These are phyloP conservation scores for Cardamine chenopodiifolia DNA, from an alignment of 345 rosid species.

Conservation along the genomic window DNA sequence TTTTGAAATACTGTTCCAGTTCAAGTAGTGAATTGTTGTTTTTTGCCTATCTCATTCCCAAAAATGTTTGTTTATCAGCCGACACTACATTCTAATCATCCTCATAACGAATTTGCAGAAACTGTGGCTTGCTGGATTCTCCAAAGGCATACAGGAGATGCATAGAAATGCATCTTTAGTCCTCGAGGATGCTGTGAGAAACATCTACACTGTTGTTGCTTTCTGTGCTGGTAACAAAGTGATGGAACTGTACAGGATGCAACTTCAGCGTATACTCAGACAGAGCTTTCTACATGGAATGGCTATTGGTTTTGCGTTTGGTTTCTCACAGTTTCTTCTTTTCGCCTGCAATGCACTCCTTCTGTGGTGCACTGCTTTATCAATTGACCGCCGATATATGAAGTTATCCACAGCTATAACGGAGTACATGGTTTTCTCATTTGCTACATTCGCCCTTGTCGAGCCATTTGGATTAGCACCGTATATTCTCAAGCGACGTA, in stretches of 20 bases:
- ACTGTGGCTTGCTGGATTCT: constrained; percentile 98
- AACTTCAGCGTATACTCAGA: constrained; percentile 73
- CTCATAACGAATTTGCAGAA: constrained; percentile 61
- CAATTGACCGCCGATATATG: constrained; percentile 52
- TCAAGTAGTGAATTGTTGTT: constrained; percentile 13
- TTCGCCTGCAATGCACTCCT: constrained; percentile 98
- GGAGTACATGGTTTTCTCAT: constrained; percentile 96
- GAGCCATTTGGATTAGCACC: constrained; percentile 99
- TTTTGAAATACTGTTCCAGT: neutral
- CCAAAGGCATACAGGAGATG: constrained; percentile 99
- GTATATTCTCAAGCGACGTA: constrained; percentile 88
- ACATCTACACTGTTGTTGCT: constrained; percentile 98
- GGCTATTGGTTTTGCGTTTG: constrained; percentile 95
- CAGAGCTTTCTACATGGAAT: constrained; percentile 91
- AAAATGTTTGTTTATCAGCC: neutral
- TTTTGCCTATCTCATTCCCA: neutral
- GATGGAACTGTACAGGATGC: constrained; percentile 94
- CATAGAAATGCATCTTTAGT: constrained; percentile 98
- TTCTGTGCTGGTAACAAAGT: constrained; percentile 99
- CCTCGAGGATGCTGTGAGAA: constrained; percentile 98
- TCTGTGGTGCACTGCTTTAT: constrained; percentile 87
- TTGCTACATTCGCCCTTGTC: constrained; percentile 95
- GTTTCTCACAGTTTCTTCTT: constrained; percentile 98
- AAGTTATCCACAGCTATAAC: constrained; percentile 74
- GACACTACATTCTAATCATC: constrained; percentile 41